Conservation (phyloP, 306 rosid species). For the Begonia peltatifolia region DNA sequence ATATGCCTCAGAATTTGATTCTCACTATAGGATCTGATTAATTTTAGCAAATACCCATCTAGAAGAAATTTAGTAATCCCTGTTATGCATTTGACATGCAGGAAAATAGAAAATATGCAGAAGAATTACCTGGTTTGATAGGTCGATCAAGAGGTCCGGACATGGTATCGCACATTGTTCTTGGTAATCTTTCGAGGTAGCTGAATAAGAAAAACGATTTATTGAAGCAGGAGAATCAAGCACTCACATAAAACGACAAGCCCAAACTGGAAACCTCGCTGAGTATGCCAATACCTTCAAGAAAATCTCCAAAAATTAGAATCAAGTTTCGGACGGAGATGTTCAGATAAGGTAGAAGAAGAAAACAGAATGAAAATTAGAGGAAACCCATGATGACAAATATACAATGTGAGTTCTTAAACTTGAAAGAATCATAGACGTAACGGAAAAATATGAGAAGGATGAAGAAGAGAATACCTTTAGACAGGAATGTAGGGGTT, state of each 20-base stretch:
- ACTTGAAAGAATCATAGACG: neutral
- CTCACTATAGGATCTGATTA: neutral
- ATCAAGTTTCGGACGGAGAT: too few relatives aligned
- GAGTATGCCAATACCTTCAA: conserved; percentile 17
- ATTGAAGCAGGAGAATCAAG: conserved; percentile 17
- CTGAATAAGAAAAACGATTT: conserved; percentile 6
- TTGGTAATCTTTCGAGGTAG: conserved; percentile 10
- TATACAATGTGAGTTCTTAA: neutral
- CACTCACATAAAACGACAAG: conserved; percentile 15
- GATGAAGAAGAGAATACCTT: neutral
- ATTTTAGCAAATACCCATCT: neutral
- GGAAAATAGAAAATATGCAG: neutral
- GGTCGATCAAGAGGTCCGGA: conserved; percentile 20
- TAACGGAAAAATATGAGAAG: neutral
- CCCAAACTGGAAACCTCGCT: conserved; percentile 11
- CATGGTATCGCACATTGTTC: conserved; percentile 38
- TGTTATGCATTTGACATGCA: neutral
- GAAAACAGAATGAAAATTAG: neutral
- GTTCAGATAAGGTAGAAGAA: too few relatives aligned
- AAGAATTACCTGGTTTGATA: conserved; percentile 14
- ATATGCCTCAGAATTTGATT: neutral
- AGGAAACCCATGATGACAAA: neutral
- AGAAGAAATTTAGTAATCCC: neutral
- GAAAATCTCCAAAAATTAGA: neutral
- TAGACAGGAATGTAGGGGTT: neutral